Percentiles rank a stretch among this genome's conserved stretches.
These are phyloP conservation scores for Fraxinus americana DNA, from an alignment of 257 asterid genomes.

Conservation along the genomic window DNA sequence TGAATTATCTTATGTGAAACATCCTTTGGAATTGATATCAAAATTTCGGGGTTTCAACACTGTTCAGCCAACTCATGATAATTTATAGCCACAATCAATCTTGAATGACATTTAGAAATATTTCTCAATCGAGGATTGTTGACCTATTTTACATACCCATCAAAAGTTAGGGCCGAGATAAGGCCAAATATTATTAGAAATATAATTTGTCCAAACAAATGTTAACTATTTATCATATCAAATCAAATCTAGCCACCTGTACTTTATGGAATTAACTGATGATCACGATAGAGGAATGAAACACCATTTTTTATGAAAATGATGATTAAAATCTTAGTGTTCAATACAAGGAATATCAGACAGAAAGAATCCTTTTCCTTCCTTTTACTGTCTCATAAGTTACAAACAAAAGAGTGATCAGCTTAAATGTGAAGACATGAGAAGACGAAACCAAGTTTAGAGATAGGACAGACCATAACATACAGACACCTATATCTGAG, in stretches of 20 bases:
- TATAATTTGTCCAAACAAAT: background rate
- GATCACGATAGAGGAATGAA: background rate
- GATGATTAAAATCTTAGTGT: background rate
- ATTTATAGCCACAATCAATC: background rate
- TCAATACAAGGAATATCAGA: background rate
- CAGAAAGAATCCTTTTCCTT: background rate
- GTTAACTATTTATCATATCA: background rate
- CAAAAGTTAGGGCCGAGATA: background rate
- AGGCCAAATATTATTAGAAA: background rate
- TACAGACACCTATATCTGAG: too few relatives aligned
- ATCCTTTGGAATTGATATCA: background rate
- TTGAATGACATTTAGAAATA: too few relatives aligned
- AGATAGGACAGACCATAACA: too few relatives aligned
- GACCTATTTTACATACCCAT: conserved; percentile 5
- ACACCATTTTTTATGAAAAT: background rate
- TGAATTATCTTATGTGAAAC: background rate
- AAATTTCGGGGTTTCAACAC: background rate
- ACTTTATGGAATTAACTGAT: background rate
- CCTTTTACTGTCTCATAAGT: background rate
- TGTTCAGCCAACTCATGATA: background rate
- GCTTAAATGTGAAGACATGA: background rate
- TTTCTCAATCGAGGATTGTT: conserved; percentile 8
- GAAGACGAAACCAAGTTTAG: too few relatives aligned
- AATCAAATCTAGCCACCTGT: background rate
- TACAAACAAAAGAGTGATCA: background rate